Conservation (phyloP, 768 basidiomycete genomes). For the Chalciporus sphaerocephalus region DNA sequence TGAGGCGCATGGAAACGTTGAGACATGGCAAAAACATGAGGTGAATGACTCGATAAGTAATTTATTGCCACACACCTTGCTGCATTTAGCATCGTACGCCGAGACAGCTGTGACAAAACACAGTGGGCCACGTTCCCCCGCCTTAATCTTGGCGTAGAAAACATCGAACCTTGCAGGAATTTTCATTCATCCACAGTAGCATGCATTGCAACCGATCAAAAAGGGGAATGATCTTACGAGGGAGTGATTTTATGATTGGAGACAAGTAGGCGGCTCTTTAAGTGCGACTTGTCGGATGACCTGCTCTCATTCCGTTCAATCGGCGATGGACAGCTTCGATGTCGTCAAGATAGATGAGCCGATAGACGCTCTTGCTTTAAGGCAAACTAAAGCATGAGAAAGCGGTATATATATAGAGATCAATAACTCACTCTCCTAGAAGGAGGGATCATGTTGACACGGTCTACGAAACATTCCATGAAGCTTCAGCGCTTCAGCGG, state of each 20-base stretch:
- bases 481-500: conserved; percentile 3
- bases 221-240: conserved; percentile 11
- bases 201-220: conserved; percentile 25
- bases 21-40: conserved; percentile 29
- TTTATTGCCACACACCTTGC: conserved; percentile 8
- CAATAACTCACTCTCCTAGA: conserved; percentile 9
- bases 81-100: conserved; percentile 13
- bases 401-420: conserved; percentile 11
- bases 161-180: conserved; percentile 10
- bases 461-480: conserved; percentile 3
- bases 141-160: conserved; percentile 7
- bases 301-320: conserved; percentile 17
- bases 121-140: conserved; percentile 4
- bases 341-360: conserved; percentile 7
- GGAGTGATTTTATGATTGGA: conserved; percentile 26
- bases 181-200: conserved; percentile 9
- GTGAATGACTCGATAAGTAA: conserved; percentile 14
- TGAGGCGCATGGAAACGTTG: conserved; percentile 13
- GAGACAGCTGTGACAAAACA: background rate
- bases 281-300: conserved; percentile 12
- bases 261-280: conserved; percentile 26
- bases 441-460: conserved; percentile 10
- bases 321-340: conserved; percentile 16
- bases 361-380: conserved; percentile 15
- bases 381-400: conserved; percentile 8